Percentiles rank a stretch among this genome's conserved stretches.
Evolutionary conservation across 2,329 filamentous ascomycete species (phyloP).

Genomic region (Scopulariopsis brevicaulis): DNA sequence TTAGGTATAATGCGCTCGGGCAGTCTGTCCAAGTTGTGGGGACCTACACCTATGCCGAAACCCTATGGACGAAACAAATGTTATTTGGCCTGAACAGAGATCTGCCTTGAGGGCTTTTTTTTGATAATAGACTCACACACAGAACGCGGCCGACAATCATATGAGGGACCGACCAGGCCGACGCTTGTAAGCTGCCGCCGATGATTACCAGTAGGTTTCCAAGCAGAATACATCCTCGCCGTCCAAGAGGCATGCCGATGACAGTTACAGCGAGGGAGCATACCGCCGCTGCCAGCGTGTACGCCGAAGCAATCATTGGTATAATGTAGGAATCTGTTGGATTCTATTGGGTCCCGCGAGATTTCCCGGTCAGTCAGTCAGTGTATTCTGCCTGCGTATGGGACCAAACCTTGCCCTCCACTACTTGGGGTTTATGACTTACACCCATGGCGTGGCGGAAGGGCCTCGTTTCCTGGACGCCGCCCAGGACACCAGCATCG

Average conservation of each 20-base stretch:
- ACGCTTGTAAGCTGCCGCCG: constrained; percentile 7
- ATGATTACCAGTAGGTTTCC: constrained; percentile 6
- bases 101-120: too few relatives aligned
- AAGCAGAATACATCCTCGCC: constrained; percentile 6
- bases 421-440: not conserved
- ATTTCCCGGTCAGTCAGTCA: not conserved
- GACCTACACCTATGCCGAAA: not conserved
- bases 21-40: not conserved
- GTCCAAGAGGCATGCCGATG: constrained; percentile 7
- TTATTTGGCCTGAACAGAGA: too few relatives aligned
- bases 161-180: constrained; percentile 7
- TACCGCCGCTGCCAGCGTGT: constrained; percentile 7
- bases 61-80: not conserved
- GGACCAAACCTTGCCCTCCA: too few relatives aligned
- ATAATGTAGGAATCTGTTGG: constrained; percentile 7
- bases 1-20: too few relatives aligned
- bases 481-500: constrained; percentile 7
- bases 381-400: too few relatives aligned
- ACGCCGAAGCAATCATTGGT: constrained; percentile 8
- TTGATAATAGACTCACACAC: constrained; percentile 1
- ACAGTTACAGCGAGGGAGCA: constrained; percentile 6
- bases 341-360: constrained; percentile 3
- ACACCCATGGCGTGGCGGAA: constrained; percentile 5
- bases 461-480: constrained; percentile 6
- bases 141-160: constrained; percentile 8